Base-by-base conservation (phyloP, 805 yeast species). In the Wickerhamomyces sydowiorum region DNA sequence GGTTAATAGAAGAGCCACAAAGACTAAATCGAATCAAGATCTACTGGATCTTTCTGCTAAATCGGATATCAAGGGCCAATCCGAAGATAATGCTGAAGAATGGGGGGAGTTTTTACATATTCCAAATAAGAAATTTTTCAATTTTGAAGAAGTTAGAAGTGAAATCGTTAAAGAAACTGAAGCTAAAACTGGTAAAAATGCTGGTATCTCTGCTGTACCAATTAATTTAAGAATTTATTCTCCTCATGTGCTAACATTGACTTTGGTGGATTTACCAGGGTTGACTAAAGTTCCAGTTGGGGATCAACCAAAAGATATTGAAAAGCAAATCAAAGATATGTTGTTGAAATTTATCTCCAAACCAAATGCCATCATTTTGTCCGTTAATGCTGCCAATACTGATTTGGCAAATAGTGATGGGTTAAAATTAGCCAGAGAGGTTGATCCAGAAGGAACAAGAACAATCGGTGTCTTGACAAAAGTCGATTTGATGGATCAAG, bases 261-360 rank as follows among this genome's bases (percentile, higher is more conserved):
- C 99, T 7, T 75, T 93, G 55, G 97, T 93, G 32, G 99, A 93
- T 67, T 75, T 93, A 57, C 99, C 99, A 9, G 99, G 99, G 46
- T 76, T 93, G 57, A 93, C 99, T 32, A 93, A 93, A 62, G 99
- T 93, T 30, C 99, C 99, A 4, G 96, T 93, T 42, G 99, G 99
- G 38, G 99, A 93, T 67, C 99, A 93, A 67, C 99, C 99, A 42
- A 84, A 86, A 56, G 99, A 93, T 64, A 93, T 93, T 51, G 99
- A 93, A 69, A 80, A 76, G 50, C 97, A 88, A 67, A 93, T 93
- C 57, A 82, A 89, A 59, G 96, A 89, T 50, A 83, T 93, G 88
- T 72, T 93, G 37, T 73, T 93, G 75, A 90, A 89, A 65, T 93
- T 84, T 61, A 90, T 93, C 51, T 83, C 96, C 22, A 89, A 89